Conservation (phyloP, 441 rosid genomes). For the Erodium chrysanthum region DNA sequence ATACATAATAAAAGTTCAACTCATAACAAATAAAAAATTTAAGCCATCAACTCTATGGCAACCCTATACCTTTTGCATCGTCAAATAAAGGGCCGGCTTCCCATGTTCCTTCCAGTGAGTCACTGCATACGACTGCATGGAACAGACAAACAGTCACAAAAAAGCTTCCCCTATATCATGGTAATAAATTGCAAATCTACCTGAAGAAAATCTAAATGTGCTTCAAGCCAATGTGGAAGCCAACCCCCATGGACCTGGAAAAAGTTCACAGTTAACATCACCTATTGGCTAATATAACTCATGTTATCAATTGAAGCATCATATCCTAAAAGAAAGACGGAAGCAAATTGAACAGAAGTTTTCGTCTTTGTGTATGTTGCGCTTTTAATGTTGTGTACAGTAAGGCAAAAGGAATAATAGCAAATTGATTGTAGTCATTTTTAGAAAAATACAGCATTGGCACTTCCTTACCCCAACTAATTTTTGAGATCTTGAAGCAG, state of each 20-base stretch:
- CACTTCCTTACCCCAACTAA: slow-evolving; percentile 6
- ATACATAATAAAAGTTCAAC: neutral
- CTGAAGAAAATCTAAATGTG: slow-evolving; percentile 17
- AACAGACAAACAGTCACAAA: neutral
- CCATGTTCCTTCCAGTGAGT: slow-evolving; percentile 30
- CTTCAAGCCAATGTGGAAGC: slow-evolving; percentile 20
- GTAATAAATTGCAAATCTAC: slow-evolving; percentile 13
- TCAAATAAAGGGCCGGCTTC: slow-evolving; percentile 24
- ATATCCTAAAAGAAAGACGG: neutral
- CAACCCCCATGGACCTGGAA: slow-evolving; percentile 12
- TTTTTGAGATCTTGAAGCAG: slow-evolving; percentile 14
- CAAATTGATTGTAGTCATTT: neutral
- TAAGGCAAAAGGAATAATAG: neutral
- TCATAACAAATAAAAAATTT: neutral
- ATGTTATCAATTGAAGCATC: neutral
- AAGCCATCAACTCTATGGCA: neutral
- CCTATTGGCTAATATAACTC: neutral
- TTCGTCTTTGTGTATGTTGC: neutral
- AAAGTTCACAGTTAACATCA: neutral
- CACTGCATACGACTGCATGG: slow-evolving; percentile 23
- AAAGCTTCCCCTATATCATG: slow-evolving; percentile 15
- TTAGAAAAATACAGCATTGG: neutral
- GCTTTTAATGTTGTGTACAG: neutral
- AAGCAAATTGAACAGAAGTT: neutral
- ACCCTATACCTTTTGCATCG: slow-evolving; percentile 26